Base-by-base conservation (phyloP, 148 eudicot genomes). In the Spergularia marina region DNA sequence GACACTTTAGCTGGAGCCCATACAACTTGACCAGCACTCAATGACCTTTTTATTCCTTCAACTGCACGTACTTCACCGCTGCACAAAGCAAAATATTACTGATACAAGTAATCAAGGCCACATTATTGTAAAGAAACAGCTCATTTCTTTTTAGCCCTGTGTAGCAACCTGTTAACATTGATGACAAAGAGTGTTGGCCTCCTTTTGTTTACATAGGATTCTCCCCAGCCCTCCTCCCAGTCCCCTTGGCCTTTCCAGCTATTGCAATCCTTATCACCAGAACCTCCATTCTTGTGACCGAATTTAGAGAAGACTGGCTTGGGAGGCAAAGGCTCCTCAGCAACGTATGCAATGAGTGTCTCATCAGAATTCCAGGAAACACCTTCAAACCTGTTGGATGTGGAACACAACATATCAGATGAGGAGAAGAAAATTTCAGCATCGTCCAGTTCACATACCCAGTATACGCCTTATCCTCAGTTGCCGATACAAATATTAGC, bases 161-260 rank as follows among this genome's bases (percentile, higher is more conserved):
- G 44, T 21, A 60, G 70, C 20, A 77, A 95, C 98, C 97, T 92
- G 74, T 78, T 73, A 61, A 77, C 79, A 75, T 87, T 78, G 74
- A 95, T 87, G 84, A 90, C 98, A 80, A 90, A 95, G 49, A 89
- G 84, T 14, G 87, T 87, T 51, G 98, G 92, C 77, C 87, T 88
- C 82, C 94, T 85, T 84, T 95, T 92, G 39, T 96, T 96, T 63
- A 75, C 87, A 72, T 95, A 95, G 53, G 92, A 74, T 83, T 95
- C 98, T 30, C 97, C 98, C 98, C 98, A 95, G 49, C 84, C 89
- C 70, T 95, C 97, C 72, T 87, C 94, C 89, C 88, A 92, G 39
- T 83, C 87, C 67, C 97, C 97, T 79, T 86, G 89, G 78, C 94
- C 98, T 87, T 90, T 92, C 98, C 97, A 95, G 87, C 83, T 89